Evolutionary conservation across 495 filamentous ascomycete species (phyloP).

Genomic region (Pseudomonodictys pantanalensis): DNA sequence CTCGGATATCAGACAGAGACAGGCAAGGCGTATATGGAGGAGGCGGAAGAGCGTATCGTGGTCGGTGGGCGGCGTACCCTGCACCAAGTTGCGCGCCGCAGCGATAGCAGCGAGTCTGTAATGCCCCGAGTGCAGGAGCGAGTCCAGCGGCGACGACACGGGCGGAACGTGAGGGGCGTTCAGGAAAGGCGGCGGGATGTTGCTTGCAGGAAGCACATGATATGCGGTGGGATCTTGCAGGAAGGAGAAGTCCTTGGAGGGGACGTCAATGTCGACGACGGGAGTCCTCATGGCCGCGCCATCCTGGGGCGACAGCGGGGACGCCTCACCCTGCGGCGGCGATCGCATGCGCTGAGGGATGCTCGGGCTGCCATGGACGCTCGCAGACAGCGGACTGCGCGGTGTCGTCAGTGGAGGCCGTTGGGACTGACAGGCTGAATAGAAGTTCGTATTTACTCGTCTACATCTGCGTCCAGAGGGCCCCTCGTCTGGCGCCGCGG

Average conservation of each 20-base stretch:
- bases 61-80: conserved; percentile 55
- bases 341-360: conserved; percentile 19
- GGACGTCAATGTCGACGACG: conserved; percentile 30
- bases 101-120: conserved; percentile 73
- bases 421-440: not conserved
- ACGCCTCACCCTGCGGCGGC: conserved; percentile 16
- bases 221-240: conserved; percentile 76
- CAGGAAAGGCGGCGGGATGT: conserved; percentile 62
- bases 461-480: conserved; percentile 35
- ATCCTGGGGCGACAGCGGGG: conserved; percentile 26
- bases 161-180: conserved; percentile 41
- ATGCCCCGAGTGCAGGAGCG: conserved; percentile 58
- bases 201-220: conserved; percentile 67
- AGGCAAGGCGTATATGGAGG: conserved; percentile 79
- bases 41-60: conserved; percentile 66
- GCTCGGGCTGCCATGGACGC: not conserved
- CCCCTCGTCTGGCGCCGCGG: conserved; percentile 37
- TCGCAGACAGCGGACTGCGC: conserved; percentile 20
- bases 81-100: conserved; percentile 62
- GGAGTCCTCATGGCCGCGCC: conserved; percentile 36
- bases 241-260: conserved; percentile 71
- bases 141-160: conserved; percentile 45
- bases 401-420: not conserved
- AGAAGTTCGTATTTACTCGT: conserved; percentile 34
- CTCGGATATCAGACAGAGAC: conserved; percentile 69